These are phyloP conservation scores for Tulasnella sp. DNA, from an alignment of 768 basidiomycete species.

Conservation along the genomic window DNA sequence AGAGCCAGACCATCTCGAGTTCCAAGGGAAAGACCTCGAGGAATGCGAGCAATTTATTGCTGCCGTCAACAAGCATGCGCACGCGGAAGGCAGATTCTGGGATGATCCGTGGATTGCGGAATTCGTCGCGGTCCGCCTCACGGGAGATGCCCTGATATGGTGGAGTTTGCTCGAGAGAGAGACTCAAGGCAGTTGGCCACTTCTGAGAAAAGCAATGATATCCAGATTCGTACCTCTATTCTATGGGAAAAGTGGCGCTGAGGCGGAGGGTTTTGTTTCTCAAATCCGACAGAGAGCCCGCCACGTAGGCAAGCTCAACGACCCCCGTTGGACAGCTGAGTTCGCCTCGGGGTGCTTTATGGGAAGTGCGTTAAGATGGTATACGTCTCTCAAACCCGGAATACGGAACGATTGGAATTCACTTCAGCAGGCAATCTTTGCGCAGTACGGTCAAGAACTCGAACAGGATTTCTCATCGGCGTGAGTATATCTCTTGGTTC, in stretches of 20 bases:
- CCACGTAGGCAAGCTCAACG: neutral
- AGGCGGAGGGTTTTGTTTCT: neutral
- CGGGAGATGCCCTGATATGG: neutral
- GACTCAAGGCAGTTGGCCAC: neutral
- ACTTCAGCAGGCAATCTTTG: neutral
- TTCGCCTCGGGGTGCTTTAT: conserved; percentile 1
- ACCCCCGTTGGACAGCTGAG: neutral
- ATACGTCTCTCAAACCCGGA: neutral
- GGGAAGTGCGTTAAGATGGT: conserved; percentile 6
- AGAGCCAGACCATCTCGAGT: neutral
- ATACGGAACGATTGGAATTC: neutral
- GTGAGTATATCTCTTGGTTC: neutral
- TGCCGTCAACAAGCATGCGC: neutral
- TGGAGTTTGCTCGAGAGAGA: neutral
- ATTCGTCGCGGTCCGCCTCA: neutral
- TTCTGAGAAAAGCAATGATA: neutral
- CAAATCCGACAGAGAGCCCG: neutral
- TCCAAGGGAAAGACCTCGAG: neutral
- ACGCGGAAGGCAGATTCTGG: neutral
- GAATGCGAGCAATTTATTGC: neutral
- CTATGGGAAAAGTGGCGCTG: neutral
- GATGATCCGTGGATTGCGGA: neutral
- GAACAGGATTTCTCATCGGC: neutral
- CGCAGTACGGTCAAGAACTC: neutral
- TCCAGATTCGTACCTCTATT: neutral